Base-by-base conservation (phyloP, 2,329 filamentous ascomycete species). In the Leptographium wingfieldii region DNA sequence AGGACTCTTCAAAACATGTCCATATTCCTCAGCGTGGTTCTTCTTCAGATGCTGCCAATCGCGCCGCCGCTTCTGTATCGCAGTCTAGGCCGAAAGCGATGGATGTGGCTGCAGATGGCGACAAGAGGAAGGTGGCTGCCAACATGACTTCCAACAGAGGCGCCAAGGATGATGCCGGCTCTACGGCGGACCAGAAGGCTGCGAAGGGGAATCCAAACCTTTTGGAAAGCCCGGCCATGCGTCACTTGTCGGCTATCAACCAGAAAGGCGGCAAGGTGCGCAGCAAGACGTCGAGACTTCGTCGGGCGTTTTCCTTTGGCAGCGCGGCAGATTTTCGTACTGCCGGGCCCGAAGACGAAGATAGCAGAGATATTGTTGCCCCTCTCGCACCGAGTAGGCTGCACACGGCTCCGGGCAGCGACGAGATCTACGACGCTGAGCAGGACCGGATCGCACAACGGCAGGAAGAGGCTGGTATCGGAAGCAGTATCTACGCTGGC, bases 241-340 rank as follows among this genome's bases (percentile, higher is more conserved):
- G 90, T 71, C 90, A 95, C 60, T 80, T 97, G 48, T 85, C 88
- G 54, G 90, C 92, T n/a, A 79, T 97, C 60, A 92, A 86, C 62
- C 88, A 92, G 65, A 92, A 88, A 69, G 89, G 90, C 59, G 77
- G 77, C 33, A 88, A 83, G 69, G 81, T 85, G 64, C 91, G 90
- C 70, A 90, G 86, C 74, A 96, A 96, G 74, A 89, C 87, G 2
- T 92, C 88, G 22, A 81, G 92, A 65, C 77, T 99, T 62, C 84
- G 94, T 59, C 83, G 94, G 66, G 94, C 94, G 0, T 96, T 99
- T 68, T 99, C 94, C 0, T 99, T 99, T 73, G 92, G 94, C 56
- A 97, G 92, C 70, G 90, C 92, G 51, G 90, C 92, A 10, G 94
- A 99, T 69, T 83, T 99, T 55, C 83, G 87, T 63, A 87, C 87